A percentile compares a stretch with the other conserved stretches of the same genome.
These are phyloP conservation scores for Crithidia thermophila DNA, from an alignment of 208 protist species.

Conservation along the genomic window DNA sequence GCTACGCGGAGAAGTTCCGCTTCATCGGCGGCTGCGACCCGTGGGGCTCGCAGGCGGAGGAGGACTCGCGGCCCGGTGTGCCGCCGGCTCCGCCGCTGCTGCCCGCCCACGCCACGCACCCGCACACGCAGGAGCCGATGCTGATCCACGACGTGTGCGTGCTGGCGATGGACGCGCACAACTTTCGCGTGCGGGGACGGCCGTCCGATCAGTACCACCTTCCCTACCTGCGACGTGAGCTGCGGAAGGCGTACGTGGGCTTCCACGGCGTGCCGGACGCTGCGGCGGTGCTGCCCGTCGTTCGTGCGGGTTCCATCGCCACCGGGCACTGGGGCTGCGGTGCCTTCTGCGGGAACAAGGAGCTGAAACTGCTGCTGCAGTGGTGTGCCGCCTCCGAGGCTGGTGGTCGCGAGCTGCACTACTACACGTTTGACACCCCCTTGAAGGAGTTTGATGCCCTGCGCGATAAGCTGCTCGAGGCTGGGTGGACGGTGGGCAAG, in stretches of 20 bases:
- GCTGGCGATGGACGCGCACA: constrained; percentile 78
- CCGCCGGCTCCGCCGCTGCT: not conserved
- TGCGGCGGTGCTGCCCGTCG: constrained; percentile 16
- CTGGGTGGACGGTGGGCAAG: constrained; percentile 52
- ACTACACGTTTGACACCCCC: constrained; percentile 52
- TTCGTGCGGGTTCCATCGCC: constrained; percentile 44
- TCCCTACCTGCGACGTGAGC: constrained; percentile 62
- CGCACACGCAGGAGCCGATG: constrained; percentile 8
- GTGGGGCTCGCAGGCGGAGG: constrained; percentile 2
- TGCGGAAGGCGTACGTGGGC: constrained; percentile 82
- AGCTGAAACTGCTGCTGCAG: constrained; percentile 90
- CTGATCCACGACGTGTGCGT: constrained; percentile 47
- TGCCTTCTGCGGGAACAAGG: constrained; percentile 81
- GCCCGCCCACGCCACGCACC: not conserved
- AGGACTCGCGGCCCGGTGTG: not conserved
- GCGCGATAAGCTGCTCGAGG: constrained; percentile 25
- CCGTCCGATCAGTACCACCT: constrained; percentile 48
- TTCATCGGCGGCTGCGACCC: constrained; percentile 24
- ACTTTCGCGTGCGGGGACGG: constrained; percentile 25
- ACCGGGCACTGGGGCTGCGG: constrained; percentile 94
- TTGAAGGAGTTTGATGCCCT: constrained; percentile 27
- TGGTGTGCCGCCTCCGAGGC: constrained; percentile 77
- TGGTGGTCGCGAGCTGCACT: constrained; percentile 38
- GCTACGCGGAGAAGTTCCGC: constrained; percentile 75
- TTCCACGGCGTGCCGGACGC: constrained; percentile 43